A percentile compares a stretch with the other conserved stretches of the same genome.
phyloP scores from a whole-genome alignment of 1,284 basidiomycete genomes.

The Heterobasidion parviporum region DNA sequence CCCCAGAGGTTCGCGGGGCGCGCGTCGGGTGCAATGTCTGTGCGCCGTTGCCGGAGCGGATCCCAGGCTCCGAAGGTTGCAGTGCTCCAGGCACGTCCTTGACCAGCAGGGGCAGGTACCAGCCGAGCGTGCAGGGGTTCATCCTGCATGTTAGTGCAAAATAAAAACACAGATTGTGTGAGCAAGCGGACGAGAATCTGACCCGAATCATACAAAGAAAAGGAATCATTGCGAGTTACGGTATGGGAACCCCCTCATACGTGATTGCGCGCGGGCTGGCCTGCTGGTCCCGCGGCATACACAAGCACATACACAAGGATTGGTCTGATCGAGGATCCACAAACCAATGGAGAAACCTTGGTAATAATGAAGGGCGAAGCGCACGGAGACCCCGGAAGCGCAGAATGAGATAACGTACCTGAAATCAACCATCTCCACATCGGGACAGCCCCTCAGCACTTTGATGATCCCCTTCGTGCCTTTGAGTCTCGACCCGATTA shows the following conservation, averaged over 20 bases:
- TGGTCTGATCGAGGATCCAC: slow-evolving; percentile 1
- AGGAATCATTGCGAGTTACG: too few relatives aligned
- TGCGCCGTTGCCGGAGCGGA: slow-evolving; percentile 7
- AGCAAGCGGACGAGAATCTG: not conserved
- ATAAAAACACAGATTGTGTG: not conserved
- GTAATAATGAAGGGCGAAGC: slow-evolving; percentile 2
- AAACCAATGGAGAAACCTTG: too few relatives aligned
- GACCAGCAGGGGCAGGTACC: slow-evolving; percentile 84
- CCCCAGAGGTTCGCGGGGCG: not conserved
- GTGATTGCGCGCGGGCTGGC: not conserved
- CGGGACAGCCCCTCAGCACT: slow-evolving; percentile 61
- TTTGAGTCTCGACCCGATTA: slow-evolving; percentile 79
- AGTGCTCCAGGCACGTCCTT: slow-evolving; percentile 59
- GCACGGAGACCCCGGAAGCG: not conserved
- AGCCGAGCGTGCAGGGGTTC: slow-evolving; percentile 92
- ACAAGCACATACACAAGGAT: slow-evolving; percentile 1
- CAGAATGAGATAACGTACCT: slow-evolving; percentile 50
- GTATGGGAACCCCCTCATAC: not conserved
- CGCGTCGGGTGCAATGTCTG: not conserved
- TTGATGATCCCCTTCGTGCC: slow-evolving; percentile 63
- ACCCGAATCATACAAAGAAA: not conserved
- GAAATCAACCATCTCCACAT: slow-evolving; percentile 84
- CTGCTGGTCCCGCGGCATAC: not conserved
- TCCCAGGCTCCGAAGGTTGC: slow-evolving; percentile 45
- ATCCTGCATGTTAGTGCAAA: slow-evolving; percentile 45